Percentiles rank a stretch among this genome's conserved stretches.
Evolutionary conservation across 228 moss, liverwort and hornwort species (phyloP).

Genomic region (Sphagnum fallax): DNA sequence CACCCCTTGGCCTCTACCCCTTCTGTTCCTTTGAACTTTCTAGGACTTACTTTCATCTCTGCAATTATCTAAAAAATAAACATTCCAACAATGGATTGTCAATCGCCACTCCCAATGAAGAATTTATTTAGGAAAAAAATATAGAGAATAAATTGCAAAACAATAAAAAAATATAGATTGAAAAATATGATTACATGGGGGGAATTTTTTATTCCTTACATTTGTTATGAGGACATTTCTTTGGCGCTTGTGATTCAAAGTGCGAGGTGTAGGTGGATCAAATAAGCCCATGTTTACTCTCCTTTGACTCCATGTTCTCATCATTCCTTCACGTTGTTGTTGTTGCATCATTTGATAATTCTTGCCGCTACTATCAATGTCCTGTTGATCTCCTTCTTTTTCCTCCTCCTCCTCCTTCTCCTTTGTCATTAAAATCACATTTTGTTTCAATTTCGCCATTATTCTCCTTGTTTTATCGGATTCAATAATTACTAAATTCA

Average conservation of each 20-base stretch:
- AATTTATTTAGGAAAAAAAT: background rate
- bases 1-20: slow-evolving; percentile 14
- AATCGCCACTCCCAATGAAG: background rate
- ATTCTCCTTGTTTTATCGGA: too few relatives aligned
- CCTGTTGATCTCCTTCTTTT: too few relatives aligned
- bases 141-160: background rate
- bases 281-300: slow-evolving; percentile 6
- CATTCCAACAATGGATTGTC: background rate
- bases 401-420: too few relatives aligned
- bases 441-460: too few relatives aligned
- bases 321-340: background rate
- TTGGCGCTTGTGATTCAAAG: slow-evolving; percentile 2
- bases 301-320: slow-evolving; percentile 2
- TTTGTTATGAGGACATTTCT: slow-evolving; percentile 1
- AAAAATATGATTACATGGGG: background rate
- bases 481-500: too few relatives aligned
- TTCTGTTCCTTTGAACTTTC: slow-evolving; percentile 22
- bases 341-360: background rate
- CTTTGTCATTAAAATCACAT: too few relatives aligned
- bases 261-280: slow-evolving; percentile 5
- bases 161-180: background rate
- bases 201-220: background rate
- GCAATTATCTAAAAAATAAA: slow-evolving; percentile 25
- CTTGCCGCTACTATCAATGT: background rate
- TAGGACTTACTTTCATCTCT: slow-evolving; percentile 37